These are phyloP conservation scores for Populus hybrid DNA, from an alignment of 441 rosid genomes.

Conservation along the genomic window DNA sequence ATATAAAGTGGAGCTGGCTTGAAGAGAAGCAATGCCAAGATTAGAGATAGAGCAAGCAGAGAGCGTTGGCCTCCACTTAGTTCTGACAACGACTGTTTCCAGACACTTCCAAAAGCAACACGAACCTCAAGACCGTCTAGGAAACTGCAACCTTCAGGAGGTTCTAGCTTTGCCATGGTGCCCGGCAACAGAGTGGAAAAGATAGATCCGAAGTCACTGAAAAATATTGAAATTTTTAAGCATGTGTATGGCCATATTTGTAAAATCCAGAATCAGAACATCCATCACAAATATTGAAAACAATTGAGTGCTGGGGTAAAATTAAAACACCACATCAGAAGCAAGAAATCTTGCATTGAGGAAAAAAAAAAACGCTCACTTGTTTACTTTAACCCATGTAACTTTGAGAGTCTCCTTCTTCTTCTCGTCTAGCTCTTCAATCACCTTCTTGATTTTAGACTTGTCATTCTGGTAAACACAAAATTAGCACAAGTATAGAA, in stretches of 20 bases:
- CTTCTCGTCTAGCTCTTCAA: slow-evolving; percentile 99
- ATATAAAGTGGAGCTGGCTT: slow-evolving; percentile 99
- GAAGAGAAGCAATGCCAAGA: slow-evolving; percentile 94
- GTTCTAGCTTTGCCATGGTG: slow-evolving; percentile 94
- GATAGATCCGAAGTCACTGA: slow-evolving; percentile 95
- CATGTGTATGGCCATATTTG: neutral
- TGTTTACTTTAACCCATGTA: slow-evolving; percentile 98
- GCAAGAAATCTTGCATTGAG: neutral
- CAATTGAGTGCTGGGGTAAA: neutral
- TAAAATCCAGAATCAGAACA: slow-evolving; percentile 8
- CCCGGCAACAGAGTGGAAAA: slow-evolving; percentile 97
- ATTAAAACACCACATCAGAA: neutral
- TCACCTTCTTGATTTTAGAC: slow-evolving; percentile 90
- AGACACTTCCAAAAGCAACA: slow-evolving; percentile 96
- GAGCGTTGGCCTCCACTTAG: slow-evolving; percentile 99
- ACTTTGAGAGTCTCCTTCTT: slow-evolving; percentile 95
- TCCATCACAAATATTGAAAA: neutral
- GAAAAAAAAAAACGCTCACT: slow-evolving; percentile 30
- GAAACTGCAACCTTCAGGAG: slow-evolving; percentile 90
- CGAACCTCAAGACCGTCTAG: slow-evolving; percentile 99
- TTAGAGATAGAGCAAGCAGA: slow-evolving; percentile 87
- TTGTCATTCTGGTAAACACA: slow-evolving; percentile 72
- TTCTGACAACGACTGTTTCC: slow-evolving; percentile 99
- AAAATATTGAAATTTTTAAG: neutral
- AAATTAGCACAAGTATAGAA: slow-evolving; percentile 14